These are phyloP conservation scores for Cryptococcus deneoformans DNA, from an alignment of 1,284 basidiomycete genomes.

Conservation along the genomic window DNA sequence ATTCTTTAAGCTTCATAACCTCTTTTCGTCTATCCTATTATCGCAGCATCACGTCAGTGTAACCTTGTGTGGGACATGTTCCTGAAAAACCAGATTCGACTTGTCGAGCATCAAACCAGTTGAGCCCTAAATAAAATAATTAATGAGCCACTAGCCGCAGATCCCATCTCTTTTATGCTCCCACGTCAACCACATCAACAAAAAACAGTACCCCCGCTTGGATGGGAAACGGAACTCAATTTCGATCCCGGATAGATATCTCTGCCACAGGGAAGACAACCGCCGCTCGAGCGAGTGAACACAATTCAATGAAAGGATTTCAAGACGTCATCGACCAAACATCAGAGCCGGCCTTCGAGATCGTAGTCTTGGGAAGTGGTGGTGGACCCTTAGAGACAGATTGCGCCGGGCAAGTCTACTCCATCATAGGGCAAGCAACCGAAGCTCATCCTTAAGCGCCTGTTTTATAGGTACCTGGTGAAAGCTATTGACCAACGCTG, in stretches of 20 bases:
- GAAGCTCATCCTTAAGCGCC: neutral
- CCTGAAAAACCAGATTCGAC: neutral
- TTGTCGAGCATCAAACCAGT: neutral
- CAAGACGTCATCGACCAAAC: neutral
- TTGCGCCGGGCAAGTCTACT: conserved; percentile 39
- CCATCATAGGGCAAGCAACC: neutral
- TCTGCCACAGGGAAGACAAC: too few relatives aligned
- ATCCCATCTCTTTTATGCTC: too few relatives aligned
- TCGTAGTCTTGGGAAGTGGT: conserved; percentile 46
- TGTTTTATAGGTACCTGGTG: conserved; percentile 33
- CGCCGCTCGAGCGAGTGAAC: too few relatives aligned
- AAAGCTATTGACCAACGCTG: conserved; percentile 36
- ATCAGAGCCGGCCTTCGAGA: conserved; percentile 38
- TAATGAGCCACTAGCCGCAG: too few relatives aligned
- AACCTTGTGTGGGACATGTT: neutral
- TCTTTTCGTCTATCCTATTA: too few relatives aligned
- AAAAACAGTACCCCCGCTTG: too few relatives aligned
- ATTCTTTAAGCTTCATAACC: too few relatives aligned
- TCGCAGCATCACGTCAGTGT: neutral
- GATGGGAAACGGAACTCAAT: too few relatives aligned
- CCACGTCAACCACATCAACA: too few relatives aligned
- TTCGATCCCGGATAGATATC: too few relatives aligned
- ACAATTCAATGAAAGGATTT: too few relatives aligned
- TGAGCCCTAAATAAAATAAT: too few relatives aligned
- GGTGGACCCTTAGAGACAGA: conserved; percentile 51